Evolutionary conservation across 164 flowering plant species (phyloP), one percentile per base, ranked within the genome.

Genomic region (Paratinospora sagittata): DNA sequence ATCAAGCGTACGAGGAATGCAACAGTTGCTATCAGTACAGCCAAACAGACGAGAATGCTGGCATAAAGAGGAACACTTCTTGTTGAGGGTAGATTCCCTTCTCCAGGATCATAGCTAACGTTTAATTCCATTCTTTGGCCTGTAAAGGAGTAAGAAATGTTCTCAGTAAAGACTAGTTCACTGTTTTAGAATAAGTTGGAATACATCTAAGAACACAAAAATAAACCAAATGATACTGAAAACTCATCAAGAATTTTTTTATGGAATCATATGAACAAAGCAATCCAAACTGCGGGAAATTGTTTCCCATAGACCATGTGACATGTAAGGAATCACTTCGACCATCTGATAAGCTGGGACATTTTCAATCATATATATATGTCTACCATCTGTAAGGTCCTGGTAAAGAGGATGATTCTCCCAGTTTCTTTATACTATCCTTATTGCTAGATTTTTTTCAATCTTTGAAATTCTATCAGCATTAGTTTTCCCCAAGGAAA

Each of bases 61-160:
- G 70, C 74, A 86, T 77, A 82, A 12, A 79, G 37, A 19, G 77
- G 68, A 11, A 43, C 6, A 36, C 69, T 72, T 3, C 61, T 58
- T 30, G 55, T 61, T 52, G 66, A 36, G 9, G 82, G 49, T 26
- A 69, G 21, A 27, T 30, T 24, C 71, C 41, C 73, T 68, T 78
- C 82, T 60, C 72, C 82, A 37, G 84, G 84, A 17, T 85, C 88
- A 69, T 80, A 93, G 75, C 70, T 78, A 9, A 93, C 82, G 58
- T 80, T 86, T 6, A 93, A 26, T 76, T 88, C 96, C 49, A 68
- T 81, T 75, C 81, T 84, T 77, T 92, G 98, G 69, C 94, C 92
- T 90, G 89, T 57, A 79, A 71, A 27, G 69, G 19, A 34, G 16
- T 30, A 61, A 24, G 6, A 36, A 41, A 43, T 16, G 43, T 63